A percentile compares a stretch with the other conserved stretches of the same genome.
Conservation (phyloP, 805 yeast species). For the Kodamaea hsintzibuensis region DNA sequence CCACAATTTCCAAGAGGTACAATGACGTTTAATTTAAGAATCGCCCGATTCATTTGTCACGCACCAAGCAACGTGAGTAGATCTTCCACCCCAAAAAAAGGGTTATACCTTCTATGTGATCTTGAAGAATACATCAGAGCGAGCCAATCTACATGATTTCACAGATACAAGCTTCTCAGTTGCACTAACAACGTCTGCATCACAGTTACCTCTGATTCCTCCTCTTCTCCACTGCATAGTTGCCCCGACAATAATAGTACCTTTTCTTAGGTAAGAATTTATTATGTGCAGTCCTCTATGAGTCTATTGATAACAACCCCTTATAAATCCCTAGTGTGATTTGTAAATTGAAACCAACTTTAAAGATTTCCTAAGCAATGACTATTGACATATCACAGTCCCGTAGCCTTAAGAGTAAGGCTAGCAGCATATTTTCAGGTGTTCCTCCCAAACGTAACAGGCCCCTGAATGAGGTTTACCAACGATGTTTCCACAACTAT, state of each 20-base stretch:
- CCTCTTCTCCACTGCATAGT: not conserved
- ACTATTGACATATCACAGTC: not conserved
- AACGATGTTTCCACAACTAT: slow-evolving; percentile 43
- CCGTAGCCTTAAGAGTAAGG: not conserved
- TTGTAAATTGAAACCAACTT: not conserved
- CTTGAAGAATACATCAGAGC: not conserved
- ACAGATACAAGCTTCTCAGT: too few species aligned
- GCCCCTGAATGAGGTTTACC: slow-evolving; percentile 5
- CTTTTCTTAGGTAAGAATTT: not conserved
- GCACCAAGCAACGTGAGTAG: not conserved
- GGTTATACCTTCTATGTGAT: too few species aligned
- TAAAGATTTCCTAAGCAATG: not conserved
- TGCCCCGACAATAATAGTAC: not conserved
- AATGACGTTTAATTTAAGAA: not conserved
- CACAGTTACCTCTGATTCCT: not conserved
- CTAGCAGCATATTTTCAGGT: not conserved
- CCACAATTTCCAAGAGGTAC: not conserved
- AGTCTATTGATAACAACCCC: not conserved
- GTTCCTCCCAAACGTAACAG: not conserved
- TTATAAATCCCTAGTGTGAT: not conserved
- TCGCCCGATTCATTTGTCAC: not conserved
- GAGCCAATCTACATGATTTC: not conserved
- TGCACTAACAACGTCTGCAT: too few species aligned
- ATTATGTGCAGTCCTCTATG: not conserved
- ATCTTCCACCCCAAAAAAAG: too few species aligned